Evolutionary conservation across 1,284 basidiomycete genomes (phyloP).

Genomic region (Coniferiporia sulphurascens): DNA sequence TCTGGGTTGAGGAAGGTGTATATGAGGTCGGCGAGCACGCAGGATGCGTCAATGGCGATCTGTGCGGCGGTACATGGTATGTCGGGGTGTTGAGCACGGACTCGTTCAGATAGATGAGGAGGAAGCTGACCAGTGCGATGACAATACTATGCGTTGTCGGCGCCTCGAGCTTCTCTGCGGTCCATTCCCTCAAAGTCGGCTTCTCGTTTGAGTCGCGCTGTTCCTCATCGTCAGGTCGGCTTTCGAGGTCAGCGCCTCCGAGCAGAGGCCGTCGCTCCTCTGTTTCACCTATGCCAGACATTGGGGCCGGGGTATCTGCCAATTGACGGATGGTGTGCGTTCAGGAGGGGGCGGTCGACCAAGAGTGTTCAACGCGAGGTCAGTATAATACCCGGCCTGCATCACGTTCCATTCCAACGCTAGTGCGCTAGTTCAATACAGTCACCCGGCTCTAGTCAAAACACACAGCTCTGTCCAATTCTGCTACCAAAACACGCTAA

Average conservation of each 20-base stretch:
- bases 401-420: no score
- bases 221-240: conserved; percentile 10
- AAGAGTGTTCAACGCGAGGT: no score
- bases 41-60: conserved; percentile 60
- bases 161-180: conserved; percentile 50
- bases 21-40: conserved; percentile 64
- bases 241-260: not conserved
- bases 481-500: no score
- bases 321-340: no score
- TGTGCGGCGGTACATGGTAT: conserved; percentile 25
- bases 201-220: conserved; percentile 20
- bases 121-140: conserved; percentile 49
- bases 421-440: no score
- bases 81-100: not conserved
- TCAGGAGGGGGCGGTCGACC: no score
- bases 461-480: no score
- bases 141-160: conserved; percentile 49
- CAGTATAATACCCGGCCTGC: no score
- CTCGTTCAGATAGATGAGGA: not conserved
- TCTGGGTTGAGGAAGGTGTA: conserved; percentile 56
- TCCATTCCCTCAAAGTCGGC: conserved; percentile 32
- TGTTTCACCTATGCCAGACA: conserved; percentile 9
- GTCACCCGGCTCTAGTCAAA: no score
- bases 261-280: conserved; percentile 57
- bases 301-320: no score